These are phyloP conservation scores for Diaporthe amygdali DNA, from an alignment of 2,329 filamentous ascomycete genomes.

Conservation along the genomic window DNA sequence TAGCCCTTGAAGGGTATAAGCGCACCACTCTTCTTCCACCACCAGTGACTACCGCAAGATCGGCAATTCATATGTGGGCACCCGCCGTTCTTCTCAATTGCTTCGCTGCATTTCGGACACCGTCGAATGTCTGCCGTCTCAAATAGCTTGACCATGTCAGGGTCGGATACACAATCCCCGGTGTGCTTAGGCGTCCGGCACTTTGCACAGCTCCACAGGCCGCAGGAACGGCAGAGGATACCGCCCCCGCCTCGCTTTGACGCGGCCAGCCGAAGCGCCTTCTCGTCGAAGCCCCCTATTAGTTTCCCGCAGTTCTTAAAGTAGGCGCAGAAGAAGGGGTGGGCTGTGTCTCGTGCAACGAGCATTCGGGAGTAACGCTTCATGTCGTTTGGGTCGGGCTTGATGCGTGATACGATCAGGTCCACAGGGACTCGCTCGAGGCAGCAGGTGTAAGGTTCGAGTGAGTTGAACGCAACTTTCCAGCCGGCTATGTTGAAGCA, in stretches of 20 bases:
- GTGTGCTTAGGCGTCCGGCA: slow-evolving; percentile 2
- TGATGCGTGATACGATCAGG: not conserved
- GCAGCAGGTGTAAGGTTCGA: not conserved
- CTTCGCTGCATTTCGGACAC: slow-evolving; percentile 4
- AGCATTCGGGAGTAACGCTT: slow-evolving; percentile 6
- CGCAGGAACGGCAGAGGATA: not conserved
- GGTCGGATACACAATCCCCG: not conserved
- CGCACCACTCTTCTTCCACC: slow-evolving; percentile 1
- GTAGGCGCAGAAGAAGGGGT: slow-evolving; percentile 6
- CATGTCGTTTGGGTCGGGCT: not conserved
- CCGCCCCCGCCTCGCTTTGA: not conserved
- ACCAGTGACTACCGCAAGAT: not conserved
- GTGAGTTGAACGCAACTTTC: not conserved
- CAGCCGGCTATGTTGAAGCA: not conserved
- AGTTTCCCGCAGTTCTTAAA: not conserved
- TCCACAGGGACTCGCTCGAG: not conserved
- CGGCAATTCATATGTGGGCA: not conserved
- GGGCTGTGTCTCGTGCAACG: not conserved
- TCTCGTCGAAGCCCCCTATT: not conserved
- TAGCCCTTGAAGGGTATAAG: not conserved
- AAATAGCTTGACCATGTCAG: not conserved
- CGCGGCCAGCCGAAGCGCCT: not conserved
- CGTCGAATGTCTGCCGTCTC: slow-evolving; percentile 4
- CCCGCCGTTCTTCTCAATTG: slow-evolving; percentile 7
- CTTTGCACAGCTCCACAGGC: not conserved